Evolutionary conservation across 495 filamentous ascomycete genomes (phyloP).

Genomic region (Neurospora sp.): DNA sequence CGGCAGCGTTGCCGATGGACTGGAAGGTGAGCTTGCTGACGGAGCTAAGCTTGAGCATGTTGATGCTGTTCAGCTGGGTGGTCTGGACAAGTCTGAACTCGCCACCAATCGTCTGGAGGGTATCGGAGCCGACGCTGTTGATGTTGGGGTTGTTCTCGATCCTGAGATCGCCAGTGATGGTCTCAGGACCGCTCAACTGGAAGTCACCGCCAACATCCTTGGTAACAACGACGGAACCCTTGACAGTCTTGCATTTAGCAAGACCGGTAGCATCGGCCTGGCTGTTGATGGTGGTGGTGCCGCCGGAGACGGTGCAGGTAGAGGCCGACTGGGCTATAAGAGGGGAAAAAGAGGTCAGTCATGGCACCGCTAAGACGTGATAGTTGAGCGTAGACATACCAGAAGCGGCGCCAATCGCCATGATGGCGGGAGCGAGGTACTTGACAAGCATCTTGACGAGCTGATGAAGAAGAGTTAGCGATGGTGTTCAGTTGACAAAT

Average conservation of each 20-base stretch:
- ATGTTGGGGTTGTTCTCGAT: conserved; percentile 43
- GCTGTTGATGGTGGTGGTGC: conserved; percentile 49
- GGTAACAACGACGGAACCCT: conserved; percentile 60
- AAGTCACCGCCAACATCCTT: conserved; percentile 40
- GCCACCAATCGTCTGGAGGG: conserved; percentile 42
- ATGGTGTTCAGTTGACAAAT: conserved; percentile 2
- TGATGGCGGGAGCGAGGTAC: conserved; percentile 62
- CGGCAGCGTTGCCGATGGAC: conserved; percentile 48
- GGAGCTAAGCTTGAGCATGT: conserved; percentile 48
- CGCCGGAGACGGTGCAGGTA: conserved; percentile 24
- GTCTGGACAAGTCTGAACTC: conserved; percentile 54
- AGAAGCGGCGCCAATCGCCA: conserved; percentile 55
- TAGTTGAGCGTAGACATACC: conserved; percentile 42
- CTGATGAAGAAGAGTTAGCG: conserved; percentile 20
- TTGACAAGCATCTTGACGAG: conserved; percentile 59
- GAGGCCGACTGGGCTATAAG: conserved; percentile 35
- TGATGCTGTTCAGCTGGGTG: conserved; percentile 54
- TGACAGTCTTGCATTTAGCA: conserved; percentile 53
- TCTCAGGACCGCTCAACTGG: conserved; percentile 43
- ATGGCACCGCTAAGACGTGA: conserved; percentile 1
- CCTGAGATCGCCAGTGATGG: conserved; percentile 60
- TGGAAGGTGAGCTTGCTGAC: conserved; percentile 59
- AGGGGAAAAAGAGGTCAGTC: conserved; percentile 16
- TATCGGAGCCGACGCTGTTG: conserved; percentile 38
- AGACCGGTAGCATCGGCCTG: conserved; percentile 62